Conservation (phyloP, 1,284 basidiomycete species). For the Pseudozyma pruni region DNA sequence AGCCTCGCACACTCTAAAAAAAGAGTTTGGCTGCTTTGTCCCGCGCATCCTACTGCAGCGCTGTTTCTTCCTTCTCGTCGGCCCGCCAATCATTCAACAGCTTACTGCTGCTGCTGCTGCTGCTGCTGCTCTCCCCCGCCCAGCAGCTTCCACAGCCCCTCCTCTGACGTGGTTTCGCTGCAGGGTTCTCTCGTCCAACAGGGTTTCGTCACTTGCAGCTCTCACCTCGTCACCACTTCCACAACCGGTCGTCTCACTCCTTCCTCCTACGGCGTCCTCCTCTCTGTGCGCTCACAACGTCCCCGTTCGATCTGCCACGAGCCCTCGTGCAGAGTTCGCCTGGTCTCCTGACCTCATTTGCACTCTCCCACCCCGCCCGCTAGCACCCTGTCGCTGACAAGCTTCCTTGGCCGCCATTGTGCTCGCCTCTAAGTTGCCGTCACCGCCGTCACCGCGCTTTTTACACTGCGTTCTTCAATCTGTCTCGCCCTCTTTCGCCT, state of each 20-base stretch:
- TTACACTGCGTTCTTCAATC: not conserved
- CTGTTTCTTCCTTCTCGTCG: too few relatives aligned
- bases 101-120: not conserved
- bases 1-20: too few relatives aligned
- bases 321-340: not conserved
- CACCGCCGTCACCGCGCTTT: not conserved
- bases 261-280: not conserved
- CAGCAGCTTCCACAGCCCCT: not conserved
- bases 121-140: slow-evolving; percentile 1
- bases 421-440: slow-evolving; percentile 1
- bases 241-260: too few relatives aligned
- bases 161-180: slow-evolving; percentile 26
- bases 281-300: too few relatives aligned
- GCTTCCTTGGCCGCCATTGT: slow-evolving; percentile 6
- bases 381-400: slow-evolving; percentile 2
- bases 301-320: not conserved
- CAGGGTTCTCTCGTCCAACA: slow-evolving; percentile 3
- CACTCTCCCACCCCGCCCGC: not conserved
- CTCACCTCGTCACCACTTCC: slow-evolving; percentile 2
- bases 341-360: slow-evolving; percentile 22
- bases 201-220: slow-evolving; percentile 20
- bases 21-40: too few relatives aligned
- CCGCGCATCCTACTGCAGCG: too few relatives aligned
- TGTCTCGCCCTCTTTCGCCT: not conserved
- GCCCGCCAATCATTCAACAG: too few relatives aligned